These are phyloP conservation scores for Citrus inodora DNA, from an alignment of 345 rosid genomes.

Conservation along the genomic window DNA sequence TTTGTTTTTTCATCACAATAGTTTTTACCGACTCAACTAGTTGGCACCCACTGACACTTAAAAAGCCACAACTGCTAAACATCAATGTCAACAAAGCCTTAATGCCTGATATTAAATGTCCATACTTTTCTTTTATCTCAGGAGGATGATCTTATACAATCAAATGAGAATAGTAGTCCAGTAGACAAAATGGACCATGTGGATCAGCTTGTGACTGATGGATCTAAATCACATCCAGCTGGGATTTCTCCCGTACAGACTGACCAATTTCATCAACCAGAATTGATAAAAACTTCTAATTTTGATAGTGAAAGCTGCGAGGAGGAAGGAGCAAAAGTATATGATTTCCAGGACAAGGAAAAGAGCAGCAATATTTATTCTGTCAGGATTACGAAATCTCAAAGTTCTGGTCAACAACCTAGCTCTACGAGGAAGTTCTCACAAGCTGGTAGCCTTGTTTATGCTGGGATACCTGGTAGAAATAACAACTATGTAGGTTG, in stretches of 20 bases:
- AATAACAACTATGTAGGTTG: background rate
- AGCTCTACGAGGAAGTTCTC: constrained; percentile 23
- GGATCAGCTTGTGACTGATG: background rate
- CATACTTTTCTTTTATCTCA: constrained; percentile 8
- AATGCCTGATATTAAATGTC: background rate
- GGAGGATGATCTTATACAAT: constrained; percentile 7
- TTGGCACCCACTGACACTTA: too few species aligned
- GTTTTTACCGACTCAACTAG: too few species aligned
- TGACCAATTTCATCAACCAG: constrained; percentile 29
- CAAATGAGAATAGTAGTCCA: constrained; percentile 1
- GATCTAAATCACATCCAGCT: background rate
- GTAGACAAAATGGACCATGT: background rate
- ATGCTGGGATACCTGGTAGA: background rate
- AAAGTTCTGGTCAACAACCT: constrained; percentile 20
- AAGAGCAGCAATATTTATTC: constrained; percentile 21
- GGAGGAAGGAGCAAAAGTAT: constrained; percentile 26
- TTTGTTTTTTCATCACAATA: too few species aligned
- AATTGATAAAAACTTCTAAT: constrained; percentile 25
- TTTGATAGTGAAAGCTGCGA: constrained; percentile 22
- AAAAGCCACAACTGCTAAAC: background rate
- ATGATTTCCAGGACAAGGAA: constrained; percentile 26
- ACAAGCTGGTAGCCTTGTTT: constrained; percentile 21
- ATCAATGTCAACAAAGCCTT: background rate
- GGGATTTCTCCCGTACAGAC: background rate
- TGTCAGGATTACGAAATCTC: constrained; percentile 32